Evolutionary conservation across 2,329 filamentous ascomycete genomes (phyloP), one percentile per base, ranked within the genome.

Genomic region (Microcera coccophila): DNA sequence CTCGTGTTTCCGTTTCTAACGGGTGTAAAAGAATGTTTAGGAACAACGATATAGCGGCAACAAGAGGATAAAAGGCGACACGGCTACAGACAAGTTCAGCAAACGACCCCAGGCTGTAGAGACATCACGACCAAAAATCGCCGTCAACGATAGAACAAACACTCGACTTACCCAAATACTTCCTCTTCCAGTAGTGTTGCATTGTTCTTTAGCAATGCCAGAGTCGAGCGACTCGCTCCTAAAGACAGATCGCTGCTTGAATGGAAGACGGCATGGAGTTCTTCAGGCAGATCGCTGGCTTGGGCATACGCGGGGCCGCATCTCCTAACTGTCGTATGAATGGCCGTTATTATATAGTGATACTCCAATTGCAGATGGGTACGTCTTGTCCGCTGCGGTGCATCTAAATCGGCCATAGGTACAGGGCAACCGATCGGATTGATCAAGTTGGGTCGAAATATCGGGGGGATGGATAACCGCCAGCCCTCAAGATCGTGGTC

Each of bases 311-410:
- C 38, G 2, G 45, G 37, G 14, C 34, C 64, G 47, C 75, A 79
- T 3, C 75, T 62, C 7, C 74, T 70, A 24, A 72, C 77, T 0
- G 76, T 73, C 10, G 71, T 66, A 48, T 80, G 77, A 22, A 80
- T 78, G 12, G 70, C 70, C 3, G 70, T 71, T 54, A 78, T 64
- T 44, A 77, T 66, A 42, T 77, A 67, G 47, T 78, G 71, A 48
- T 80, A 81, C 39, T 78, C 74, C 4, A 79, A 57, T 8, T 73
- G 68, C 5, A 77, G 53, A 41, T 75, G 64, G n/a, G 75, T 68
- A 4, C n/a, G n/a, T n/a, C n/a, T n/a, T n/a, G n/a, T n/a, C n/a
- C n/a, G n/a, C n/a, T n/a, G n/a, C n/a, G n/a, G n/a, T n/a, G n/a
- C n/a, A n/a, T n/a, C n/a, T n/a, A n/a, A n/a, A 12, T 56, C 39